Percentiles rank a stretch among this genome's conserved stretches.
Evolutionary conservation across 176 grass and related monocot species (phyloP).

Genomic region (maize (Zea mays)): Zm-B73-REFERENCE-NAM-5.0 NC_050097.1:190129501-190130000

Average conservation of each 20-base stretch:
- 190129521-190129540: slow-evolving; percentile 69
- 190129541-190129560: slow-evolving; percentile 64
- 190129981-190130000: background rate
- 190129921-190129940: slow-evolving; percentile 94
- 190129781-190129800: slow-evolving; percentile 57
- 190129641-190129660: slow-evolving; percentile 12
- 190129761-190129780: slow-evolving; percentile 64
- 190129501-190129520: slow-evolving; percentile 67
- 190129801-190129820: background rate
- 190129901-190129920: slow-evolving; percentile 92
- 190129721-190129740: slow-evolving; percentile 63
- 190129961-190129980: slow-evolving; percentile 54
- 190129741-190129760: slow-evolving; percentile 69
- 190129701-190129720: slow-evolving; percentile 74
- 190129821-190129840: background rate
- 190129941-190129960: slow-evolving; percentile 90
- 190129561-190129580: slow-evolving; percentile 74
- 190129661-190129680: slow-evolving; percentile 65
- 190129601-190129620: background rate
- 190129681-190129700: slow-evolving; percentile 61
- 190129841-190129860: background rate
- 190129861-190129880: slow-evolving; percentile 73
- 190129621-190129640: background rate
- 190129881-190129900: slow-evolving; percentile 86
- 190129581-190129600: background rate